A percentile compares a stretch with the other conserved stretches of the same genome.
Evolutionary conservation across 148 eudicot genomes (phyloP).

Genomic region (Silene latifolia): DNA sequence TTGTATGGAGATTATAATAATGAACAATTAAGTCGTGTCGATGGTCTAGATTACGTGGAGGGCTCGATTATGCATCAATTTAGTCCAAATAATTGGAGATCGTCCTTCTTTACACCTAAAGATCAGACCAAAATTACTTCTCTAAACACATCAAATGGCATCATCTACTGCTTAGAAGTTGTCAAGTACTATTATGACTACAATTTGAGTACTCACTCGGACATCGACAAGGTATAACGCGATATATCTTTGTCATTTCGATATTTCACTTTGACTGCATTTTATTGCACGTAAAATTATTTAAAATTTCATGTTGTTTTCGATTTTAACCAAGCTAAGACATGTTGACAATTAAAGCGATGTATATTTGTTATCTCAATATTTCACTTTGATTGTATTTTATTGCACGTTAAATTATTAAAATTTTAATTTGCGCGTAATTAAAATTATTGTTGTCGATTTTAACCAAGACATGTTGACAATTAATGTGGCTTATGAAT

Average conservation of each 20-base stretch:
- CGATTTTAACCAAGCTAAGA: too few relatives aligned
- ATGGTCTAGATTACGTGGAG: constrained; percentile 68
- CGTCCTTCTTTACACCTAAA: constrained; percentile 58
- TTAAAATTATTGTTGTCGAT: too few relatives aligned
- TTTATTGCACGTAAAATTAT: too few relatives aligned
- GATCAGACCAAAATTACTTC: constrained; percentile 49
- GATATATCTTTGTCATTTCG: neutral
- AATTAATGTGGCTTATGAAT: neutral
- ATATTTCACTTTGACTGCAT: neutral
- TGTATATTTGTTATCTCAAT: neutral
- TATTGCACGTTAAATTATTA: too few relatives aligned
- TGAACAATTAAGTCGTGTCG: constrained; percentile 2
- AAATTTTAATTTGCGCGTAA: too few relatives aligned
- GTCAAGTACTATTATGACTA: constrained; percentile 57
- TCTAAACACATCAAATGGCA: constrained; percentile 34
- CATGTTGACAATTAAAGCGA: too few relatives aligned
- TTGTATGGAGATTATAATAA: constrained; percentile 27
- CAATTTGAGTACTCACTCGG: constrained; percentile 6
- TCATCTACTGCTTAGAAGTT: constrained; percentile 70
- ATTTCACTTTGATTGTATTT: too few relatives aligned
- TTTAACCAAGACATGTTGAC: neutral
- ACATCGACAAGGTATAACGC: constrained; percentile 1
- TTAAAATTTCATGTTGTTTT: too few relatives aligned
- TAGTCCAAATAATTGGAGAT: constrained; percentile 79
- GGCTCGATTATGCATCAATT: constrained; percentile 53